Evolutionary conservation across 208 protist genomes (phyloP).

Genomic region (Phytomonas serpens): DNA sequence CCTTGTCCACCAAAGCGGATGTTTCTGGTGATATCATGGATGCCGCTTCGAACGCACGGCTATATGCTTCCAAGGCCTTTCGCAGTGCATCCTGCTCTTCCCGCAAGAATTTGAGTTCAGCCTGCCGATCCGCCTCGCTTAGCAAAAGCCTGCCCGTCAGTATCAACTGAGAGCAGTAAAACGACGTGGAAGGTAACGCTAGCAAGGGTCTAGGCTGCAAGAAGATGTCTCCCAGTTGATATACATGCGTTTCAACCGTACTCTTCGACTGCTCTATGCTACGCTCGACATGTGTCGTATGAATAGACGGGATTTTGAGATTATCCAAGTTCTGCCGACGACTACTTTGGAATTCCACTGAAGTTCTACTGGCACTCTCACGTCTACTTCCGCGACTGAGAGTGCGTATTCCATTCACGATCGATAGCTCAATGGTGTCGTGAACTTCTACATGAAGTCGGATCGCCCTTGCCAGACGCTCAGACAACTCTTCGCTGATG

Average conservation of each 20-base stretch:
- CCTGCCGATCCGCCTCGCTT: not conserved
- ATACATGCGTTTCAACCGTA: not conserved
- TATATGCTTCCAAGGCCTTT: not conserved
- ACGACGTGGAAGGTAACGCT: not conserved
- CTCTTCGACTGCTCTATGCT: not conserved
- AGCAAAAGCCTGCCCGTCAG: not conserved
- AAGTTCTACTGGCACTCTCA: not conserved
- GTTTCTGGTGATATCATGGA: not conserved
- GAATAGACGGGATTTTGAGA: not conserved
- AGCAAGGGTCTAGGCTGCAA: not conserved
- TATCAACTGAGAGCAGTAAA: not conserved
- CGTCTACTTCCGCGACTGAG: not conserved
- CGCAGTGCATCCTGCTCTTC: not conserved
- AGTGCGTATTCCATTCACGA: not conserved
- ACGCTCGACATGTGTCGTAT: not conserved
- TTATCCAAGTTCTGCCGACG: not conserved
- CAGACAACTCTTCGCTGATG: not conserved
- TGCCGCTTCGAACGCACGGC: not conserved
- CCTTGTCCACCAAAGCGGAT: not conserved
- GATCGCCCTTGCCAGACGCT: not conserved
- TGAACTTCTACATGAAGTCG: not conserved
- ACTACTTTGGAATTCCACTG: not conserved
- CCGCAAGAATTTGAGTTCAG: not conserved
- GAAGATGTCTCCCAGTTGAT: not conserved
- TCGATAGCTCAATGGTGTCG: not conserved